Conservation (phyloP, 225 moss, liverwort and hornwort genomes). For the Physcomitrellopsis africana region DNA sequence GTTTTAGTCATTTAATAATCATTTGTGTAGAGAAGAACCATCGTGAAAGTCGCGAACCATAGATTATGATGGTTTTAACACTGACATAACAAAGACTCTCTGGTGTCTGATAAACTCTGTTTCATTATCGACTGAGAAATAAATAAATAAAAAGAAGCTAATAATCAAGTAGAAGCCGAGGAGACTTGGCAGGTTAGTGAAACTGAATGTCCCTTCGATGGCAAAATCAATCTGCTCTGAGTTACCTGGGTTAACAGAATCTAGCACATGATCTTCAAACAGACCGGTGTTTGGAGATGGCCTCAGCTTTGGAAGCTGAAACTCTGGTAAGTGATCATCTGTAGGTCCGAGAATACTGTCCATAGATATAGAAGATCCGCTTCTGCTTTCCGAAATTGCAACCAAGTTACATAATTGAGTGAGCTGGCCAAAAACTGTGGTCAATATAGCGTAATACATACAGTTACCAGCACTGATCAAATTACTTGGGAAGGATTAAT, state of each 20-base stretch:
- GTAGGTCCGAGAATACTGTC: constrained; percentile 49
- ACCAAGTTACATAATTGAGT: constrained; percentile 24
- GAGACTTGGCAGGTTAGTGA: not conserved
- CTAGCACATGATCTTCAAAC: constrained; percentile 32
- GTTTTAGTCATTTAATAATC: not conserved
- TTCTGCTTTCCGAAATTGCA: constrained; percentile 34
- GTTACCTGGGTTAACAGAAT: constrained; percentile 30
- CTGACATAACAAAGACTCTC: constrained; percentile 1
- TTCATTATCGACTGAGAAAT: not conserved
- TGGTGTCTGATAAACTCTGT: not conserved
- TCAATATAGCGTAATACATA: not conserved
- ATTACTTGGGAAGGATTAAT: not conserved
- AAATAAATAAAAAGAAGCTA: not conserved
- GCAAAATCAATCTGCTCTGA: constrained; percentile 8
- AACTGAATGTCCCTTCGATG: not conserved
- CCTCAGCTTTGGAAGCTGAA: constrained; percentile 47
- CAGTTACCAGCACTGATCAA: not conserved
- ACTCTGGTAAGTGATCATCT: constrained; percentile 58
- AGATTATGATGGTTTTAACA: constrained; percentile 3
- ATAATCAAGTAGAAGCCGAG: not conserved
- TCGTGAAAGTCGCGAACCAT: not conserved
- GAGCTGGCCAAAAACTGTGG: constrained; percentile 7
- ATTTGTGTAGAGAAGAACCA: too few relatives aligned
- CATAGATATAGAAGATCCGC: constrained; percentile 46
- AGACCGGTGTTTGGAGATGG: constrained; percentile 31